Evolutionary conservation across 495 filamentous ascomycete genomes (phyloP).

Genomic region (Elasticomyces elasticus): DNA sequence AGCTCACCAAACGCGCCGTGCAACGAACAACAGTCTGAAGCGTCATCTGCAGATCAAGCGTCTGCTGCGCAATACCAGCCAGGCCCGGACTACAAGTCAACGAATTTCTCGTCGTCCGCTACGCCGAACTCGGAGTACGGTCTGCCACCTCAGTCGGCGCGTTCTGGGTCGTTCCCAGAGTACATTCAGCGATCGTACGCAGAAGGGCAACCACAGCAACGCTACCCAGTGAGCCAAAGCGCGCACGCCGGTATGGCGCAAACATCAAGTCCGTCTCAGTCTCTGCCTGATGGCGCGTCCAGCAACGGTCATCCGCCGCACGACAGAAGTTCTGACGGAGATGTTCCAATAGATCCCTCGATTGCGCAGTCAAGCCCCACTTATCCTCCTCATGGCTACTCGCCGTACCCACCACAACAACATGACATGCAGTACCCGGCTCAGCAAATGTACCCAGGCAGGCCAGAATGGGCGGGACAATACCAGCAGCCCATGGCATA

Average conservation of each 20-base stretch:
- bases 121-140: slow-evolving; percentile 86
- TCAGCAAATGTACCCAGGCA: slow-evolving; percentile 51
- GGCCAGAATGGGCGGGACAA: slow-evolving; percentile 66
- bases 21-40: slow-evolving; percentile 68
- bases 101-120: slow-evolving; percentile 61
- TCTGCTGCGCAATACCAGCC: slow-evolving; percentile 61
- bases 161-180: slow-evolving; percentile 70
- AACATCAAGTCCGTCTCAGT: slow-evolving; percentile 91
- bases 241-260: slow-evolving; percentile 86
- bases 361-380: slow-evolving; percentile 87
- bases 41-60: slow-evolving; percentile 70
- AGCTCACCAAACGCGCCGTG: slow-evolving; percentile 64
- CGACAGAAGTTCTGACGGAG: slow-evolving; percentile 82
- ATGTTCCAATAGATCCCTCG: slow-evolving; percentile 97
- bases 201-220: slow-evolving; percentile 48
- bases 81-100: slow-evolving; percentile 61
- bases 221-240: slow-evolving; percentile 55
- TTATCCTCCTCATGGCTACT: slow-evolving; percentile 69
- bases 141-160: slow-evolving; percentile 58
- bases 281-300: slow-evolving; percentile 65
- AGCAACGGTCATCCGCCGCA: slow-evolving; percentile 53
- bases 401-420: slow-evolving; percentile 75
- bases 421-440: slow-evolving; percentile 68
- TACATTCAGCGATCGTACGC: slow-evolving; percentile 47
- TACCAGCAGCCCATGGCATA: slow-evolving; percentile 46